Evolutionary conservation across 352 stramenopile genomes (phyloP).

Genomic region (Phytophthora ohioensis): DNA sequence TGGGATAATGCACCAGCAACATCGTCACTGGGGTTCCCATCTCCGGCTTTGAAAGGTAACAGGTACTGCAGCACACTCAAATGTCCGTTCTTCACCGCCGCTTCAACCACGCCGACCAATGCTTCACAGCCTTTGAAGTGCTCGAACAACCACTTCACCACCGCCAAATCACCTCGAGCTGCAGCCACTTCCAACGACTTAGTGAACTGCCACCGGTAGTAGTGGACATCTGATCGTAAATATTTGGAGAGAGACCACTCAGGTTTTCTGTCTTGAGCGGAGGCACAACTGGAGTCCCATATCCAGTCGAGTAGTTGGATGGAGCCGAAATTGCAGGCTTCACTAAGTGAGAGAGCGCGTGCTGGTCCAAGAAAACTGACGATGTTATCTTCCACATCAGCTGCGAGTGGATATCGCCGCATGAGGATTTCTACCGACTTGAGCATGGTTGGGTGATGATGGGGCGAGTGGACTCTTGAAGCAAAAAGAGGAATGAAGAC

Average conservation of each 20-base stretch:
- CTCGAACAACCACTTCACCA: constrained; percentile 15
- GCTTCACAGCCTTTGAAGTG: constrained; percentile 1
- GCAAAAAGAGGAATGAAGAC: no score
- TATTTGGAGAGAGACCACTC: constrained; percentile 8
- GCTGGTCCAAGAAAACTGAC: constrained; percentile 3
- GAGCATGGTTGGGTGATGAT: neutral
- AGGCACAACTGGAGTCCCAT: neutral
- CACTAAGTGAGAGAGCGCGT: neutral
- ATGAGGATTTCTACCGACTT: neutral
- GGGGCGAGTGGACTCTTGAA: no score
- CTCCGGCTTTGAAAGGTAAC: neutral
- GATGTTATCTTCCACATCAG: neutral
- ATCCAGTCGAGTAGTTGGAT: constrained; percentile 8
- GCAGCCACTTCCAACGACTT: constrained; percentile 6
- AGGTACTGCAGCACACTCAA: constrained; percentile 6
- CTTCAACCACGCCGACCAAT: neutral
- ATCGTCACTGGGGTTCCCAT: neutral
- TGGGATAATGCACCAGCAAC: neutral
- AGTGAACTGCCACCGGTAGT: constrained; percentile 10
- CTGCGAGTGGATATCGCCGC: neutral
- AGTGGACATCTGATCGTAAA: neutral
- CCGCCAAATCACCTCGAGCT: neutral
- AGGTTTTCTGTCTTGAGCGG: neutral
- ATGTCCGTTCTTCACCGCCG: neutral
- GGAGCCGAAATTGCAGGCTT: constrained; percentile 1